Evolutionary conservation across 371 early-diverging fungal species (phyloP).

Genomic region (Apophysomyces sp.): DNA sequence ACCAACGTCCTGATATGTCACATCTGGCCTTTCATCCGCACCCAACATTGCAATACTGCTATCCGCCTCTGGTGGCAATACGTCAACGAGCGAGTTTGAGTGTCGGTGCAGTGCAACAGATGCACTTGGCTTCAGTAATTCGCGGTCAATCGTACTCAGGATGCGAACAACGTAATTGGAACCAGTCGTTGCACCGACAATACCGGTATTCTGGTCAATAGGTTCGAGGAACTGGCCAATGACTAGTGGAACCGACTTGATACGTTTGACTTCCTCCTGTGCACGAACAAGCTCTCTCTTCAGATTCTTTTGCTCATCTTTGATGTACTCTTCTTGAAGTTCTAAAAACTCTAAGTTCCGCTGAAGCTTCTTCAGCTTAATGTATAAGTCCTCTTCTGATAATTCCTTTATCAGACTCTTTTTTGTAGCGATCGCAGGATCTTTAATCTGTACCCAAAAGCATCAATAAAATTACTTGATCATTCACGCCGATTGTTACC

Average conservation of each 20-base stretch:
- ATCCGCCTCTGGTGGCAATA: slow-evolving; percentile 97
- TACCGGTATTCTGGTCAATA: slow-evolving; percentile 98
- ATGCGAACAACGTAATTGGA: slow-evolving; percentile 97
- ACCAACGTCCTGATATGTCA: slow-evolving; percentile 97
- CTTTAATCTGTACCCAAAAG: slow-evolving; percentile 22
- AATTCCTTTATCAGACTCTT: slow-evolving; percentile 50
- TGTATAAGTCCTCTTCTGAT: slow-evolving; percentile 86
- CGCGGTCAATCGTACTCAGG: slow-evolving; percentile 97
- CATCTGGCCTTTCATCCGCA: slow-evolving; percentile 96
- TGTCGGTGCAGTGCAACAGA: slow-evolving; percentile 99
- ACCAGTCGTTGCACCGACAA: slow-evolving; percentile 97
- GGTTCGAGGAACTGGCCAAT: slow-evolving; percentile 99
- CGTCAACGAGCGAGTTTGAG: slow-evolving; percentile 97
- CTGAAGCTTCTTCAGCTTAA: slow-evolving; percentile 92
- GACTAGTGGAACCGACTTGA: slow-evolving; percentile 98
- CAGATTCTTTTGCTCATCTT: slow-evolving; percentile 97
- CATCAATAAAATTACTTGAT: not conserved
- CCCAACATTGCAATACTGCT: slow-evolving; percentile 96
- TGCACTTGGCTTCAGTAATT: slow-evolving; percentile 96
- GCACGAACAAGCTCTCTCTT: slow-evolving; percentile 95
- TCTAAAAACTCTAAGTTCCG: slow-evolving; percentile 95
- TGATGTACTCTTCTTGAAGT: slow-evolving; percentile 99
- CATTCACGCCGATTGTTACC: slow-evolving; percentile 12
- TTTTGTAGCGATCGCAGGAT: slow-evolving; percentile 21
- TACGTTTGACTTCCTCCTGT: slow-evolving; percentile 99